Evolutionary conservation across 2,329 filamentous ascomycete species (phyloP).

Genomic region (Tympanopsis confertula): DNA sequence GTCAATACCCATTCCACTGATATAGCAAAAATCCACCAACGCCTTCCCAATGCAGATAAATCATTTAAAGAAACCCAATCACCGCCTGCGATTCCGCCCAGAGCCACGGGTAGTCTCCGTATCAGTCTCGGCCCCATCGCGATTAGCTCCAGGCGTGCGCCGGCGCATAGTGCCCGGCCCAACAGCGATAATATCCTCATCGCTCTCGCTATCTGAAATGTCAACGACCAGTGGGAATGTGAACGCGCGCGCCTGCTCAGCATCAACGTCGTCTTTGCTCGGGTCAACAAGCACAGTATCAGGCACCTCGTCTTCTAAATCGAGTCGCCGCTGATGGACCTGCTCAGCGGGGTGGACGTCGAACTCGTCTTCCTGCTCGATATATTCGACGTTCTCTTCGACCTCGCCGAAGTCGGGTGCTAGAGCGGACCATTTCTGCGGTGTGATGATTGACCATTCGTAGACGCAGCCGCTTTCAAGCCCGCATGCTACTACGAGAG

Average conservation of each 20-base stretch:
- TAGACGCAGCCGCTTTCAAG: constrained; percentile 88
- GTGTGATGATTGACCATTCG: constrained; percentile 89
- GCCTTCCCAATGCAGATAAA: too few species aligned
- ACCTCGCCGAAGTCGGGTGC: constrained; percentile 96
- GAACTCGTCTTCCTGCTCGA: constrained; percentile 92
- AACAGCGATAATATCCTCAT: constrained; percentile 69
- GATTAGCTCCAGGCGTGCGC: constrained; percentile 58
- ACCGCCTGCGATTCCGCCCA: too few species aligned
- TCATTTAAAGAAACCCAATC: too few species aligned
- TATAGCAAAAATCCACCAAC: too few species aligned
- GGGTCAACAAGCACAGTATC: constrained; percentile 60
- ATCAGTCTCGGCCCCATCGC: not conserved
- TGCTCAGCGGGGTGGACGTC: constrained; percentile 95
- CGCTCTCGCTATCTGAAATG: constrained; percentile 85
- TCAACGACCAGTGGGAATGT: constrained; percentile 89
- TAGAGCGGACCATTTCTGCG: constrained; percentile 92
- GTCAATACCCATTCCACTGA: too few species aligned
- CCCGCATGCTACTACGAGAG: constrained; percentile 81
- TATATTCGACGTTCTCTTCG: constrained; percentile 95
- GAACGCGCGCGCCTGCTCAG: constrained; percentile 47
- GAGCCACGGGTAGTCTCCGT: too few species aligned
- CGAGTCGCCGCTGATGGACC: constrained; percentile 78
- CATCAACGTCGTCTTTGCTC: constrained; percentile 39
- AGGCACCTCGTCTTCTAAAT: constrained; percentile 75
- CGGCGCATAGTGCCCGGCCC: constrained; percentile 74